Evolutionary conservation across 352 stramenopile species (phyloP).

Genomic region (Pythium scleroteichum): DNA sequence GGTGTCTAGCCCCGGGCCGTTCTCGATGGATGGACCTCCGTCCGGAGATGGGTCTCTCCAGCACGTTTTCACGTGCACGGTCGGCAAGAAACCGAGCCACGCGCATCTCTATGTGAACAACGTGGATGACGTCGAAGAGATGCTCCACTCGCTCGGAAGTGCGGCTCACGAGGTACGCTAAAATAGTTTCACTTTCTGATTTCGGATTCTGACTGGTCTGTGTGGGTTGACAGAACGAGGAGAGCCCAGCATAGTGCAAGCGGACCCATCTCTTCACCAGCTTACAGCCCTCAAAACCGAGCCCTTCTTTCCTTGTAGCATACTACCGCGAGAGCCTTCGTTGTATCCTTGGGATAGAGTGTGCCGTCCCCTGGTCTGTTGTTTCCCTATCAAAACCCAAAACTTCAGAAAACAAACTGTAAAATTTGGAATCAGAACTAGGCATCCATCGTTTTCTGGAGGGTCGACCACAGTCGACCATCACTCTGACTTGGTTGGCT

Average conservation of each 20-base stretch:
- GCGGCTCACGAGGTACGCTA: conserved; percentile 15
- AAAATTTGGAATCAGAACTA: conserved; percentile 7
- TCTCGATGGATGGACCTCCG: conserved; percentile 26
- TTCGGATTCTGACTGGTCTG: not conserved
- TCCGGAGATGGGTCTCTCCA: conserved; percentile 58
- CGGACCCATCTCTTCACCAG: not conserved
- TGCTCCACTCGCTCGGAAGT: conserved; percentile 64
- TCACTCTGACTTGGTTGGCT: conserved; percentile 33
- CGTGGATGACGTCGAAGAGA: conserved; percentile 81
- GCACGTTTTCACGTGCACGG: conserved; percentile 91
- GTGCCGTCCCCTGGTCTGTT: too few relatives aligned
- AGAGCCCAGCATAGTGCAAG: too few relatives aligned
- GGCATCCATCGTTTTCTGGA: conserved; percentile 11
- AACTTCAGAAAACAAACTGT: conserved; percentile 1
- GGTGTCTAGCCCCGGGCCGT: conserved; percentile 12
- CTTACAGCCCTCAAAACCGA: not conserved
- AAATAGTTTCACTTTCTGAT: not conserved
- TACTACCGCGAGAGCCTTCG: too few relatives aligned
- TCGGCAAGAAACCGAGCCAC: conserved; percentile 91
- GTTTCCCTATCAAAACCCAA: not conserved
- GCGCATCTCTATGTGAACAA: conserved; percentile 91
- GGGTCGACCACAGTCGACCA: conserved; percentile 15
- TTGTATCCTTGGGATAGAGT: too few relatives aligned
- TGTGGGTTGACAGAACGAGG: too few relatives aligned
- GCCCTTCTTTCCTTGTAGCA: not conserved